Evolutionary conservation across 768 basidiomycete species (phyloP), one percentile per base, ranked within the genome.

Genomic region (Calocybe cyanea): DNA sequence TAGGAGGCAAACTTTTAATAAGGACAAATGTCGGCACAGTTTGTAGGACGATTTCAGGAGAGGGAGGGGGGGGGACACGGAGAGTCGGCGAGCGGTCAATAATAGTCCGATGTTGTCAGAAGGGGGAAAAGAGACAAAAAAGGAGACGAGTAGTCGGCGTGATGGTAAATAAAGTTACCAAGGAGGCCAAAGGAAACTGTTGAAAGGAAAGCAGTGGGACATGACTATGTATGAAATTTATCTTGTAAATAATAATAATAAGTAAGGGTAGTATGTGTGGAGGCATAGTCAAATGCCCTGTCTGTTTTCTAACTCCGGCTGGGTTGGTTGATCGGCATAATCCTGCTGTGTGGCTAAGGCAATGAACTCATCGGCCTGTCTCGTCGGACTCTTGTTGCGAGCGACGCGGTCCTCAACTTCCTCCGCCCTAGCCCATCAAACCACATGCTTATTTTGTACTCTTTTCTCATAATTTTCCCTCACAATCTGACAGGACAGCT

Each of bases 161-260:
- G 71, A 72, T 70, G 69, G 65, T 54, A 46, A n/a, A n/a, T n/a
- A n/a, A n/a, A 63, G 73, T 75, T 69, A 70, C 71, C 67, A 75
- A 68, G 73, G 69, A 63, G 62, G 52, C 52, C 55, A 53, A 52
- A 56, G 53, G 56, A 59, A 58, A 49, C 45, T 33, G 23, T 45
- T 50, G 63, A 64, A 58, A 62, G 55, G 60, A 60, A 53, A 53
- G 50, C 53, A 54, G 55, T 51, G 56, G 41, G 56, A 62, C 56
- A 55, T 63, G 60, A 57, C 56, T 54, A 58, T 58, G 59, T 58
- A 56, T 61, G 61, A 54, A 57, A 47, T 50, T 48, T 43, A n/a
- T n/a, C n/a, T n/a, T n/a, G n/a, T n/a, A n/a, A n/a, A n/a, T n/a
- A n/a, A n/a, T n/a, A n/a, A n/a, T n/a, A n/a, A n/a, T n/a, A n/a